These are phyloP conservation scores for Scutellaria minor DNA, from an alignment of 257 asterid species.

Conservation along the genomic window DNA sequence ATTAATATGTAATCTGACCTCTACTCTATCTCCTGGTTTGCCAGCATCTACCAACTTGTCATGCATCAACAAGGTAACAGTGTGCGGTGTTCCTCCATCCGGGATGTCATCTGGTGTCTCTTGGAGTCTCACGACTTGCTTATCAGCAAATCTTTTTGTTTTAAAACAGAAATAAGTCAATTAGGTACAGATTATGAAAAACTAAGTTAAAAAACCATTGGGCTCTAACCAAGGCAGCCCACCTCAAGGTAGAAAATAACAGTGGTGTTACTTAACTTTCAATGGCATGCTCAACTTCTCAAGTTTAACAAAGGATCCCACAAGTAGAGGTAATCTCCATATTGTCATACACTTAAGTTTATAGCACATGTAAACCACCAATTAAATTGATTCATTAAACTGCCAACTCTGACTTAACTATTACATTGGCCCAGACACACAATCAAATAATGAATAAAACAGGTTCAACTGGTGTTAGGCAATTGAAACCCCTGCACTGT, in stretches of 20 bases:
- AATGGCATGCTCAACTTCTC: neutral
- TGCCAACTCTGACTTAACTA: neutral
- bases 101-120: constrained; percentile 99
- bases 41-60: constrained; percentile 96
- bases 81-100: constrained; percentile 99
- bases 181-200: neutral
- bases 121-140: constrained; percentile 97
- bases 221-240: constrained; percentile 5
- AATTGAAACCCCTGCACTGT: neutral
- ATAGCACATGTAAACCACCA: neutral
- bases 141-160: constrained; percentile 79
- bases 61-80: constrained; percentile 97
- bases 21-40: constrained; percentile 98
- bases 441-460: neutral
- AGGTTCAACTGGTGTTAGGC: neutral
- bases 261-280: neutral
- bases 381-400: neutral
- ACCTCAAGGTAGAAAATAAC: constrained; percentile 8
- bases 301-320: neutral
- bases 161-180: constrained; percentile 17
- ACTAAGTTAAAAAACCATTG: too few relatives aligned
- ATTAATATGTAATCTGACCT: constrained; percentile 54
- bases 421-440: neutral
- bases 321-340: neutral
- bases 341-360: neutral